These are phyloP conservation scores for Angomonas deanei DNA, from an alignment of 208 protist species.

Conservation along the genomic window DNA sequence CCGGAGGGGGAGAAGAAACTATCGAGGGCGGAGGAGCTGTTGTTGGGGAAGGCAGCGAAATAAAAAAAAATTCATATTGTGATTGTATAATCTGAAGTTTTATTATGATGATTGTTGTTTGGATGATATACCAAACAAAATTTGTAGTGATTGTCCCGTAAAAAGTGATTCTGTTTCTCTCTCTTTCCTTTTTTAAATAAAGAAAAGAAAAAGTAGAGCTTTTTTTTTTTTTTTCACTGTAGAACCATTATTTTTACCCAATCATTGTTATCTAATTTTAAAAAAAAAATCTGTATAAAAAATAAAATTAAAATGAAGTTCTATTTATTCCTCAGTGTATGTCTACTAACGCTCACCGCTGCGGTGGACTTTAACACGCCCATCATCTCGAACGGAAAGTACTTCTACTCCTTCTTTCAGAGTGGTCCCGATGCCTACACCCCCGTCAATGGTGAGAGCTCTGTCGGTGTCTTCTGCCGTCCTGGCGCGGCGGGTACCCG, in stretches of 20 bases:
- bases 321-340: not conserved
- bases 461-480: slow-evolving; percentile 34
- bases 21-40: not conserved
- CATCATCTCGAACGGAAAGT: slow-evolving; percentile 1
- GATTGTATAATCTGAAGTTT: too few relatives aligned
- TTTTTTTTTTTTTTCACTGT: slow-evolving; percentile 4
- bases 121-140: too few relatives aligned
- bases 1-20: not conserved
- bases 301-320: not conserved
- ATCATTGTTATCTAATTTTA: not conserved
- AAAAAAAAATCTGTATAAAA: not conserved
- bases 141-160: too few relatives aligned
- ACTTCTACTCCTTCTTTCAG: slow-evolving; percentile 29
- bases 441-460: slow-evolving; percentile 30
- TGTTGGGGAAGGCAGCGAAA: not conserved
- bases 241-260: not conserved
- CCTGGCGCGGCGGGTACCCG: slow-evolving; percentile 20
- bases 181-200: not conserved
- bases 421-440: not conserved
- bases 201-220: too few relatives aligned
- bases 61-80: not conserved
- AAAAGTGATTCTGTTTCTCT: not conserved
- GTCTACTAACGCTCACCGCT: not conserved
- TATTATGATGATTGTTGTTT: too few relatives aligned
- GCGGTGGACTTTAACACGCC: not conserved